Base-by-base conservation (phyloP, 1,284 basidiomycete species). In the Mycosarcoma maydis region DNA sequence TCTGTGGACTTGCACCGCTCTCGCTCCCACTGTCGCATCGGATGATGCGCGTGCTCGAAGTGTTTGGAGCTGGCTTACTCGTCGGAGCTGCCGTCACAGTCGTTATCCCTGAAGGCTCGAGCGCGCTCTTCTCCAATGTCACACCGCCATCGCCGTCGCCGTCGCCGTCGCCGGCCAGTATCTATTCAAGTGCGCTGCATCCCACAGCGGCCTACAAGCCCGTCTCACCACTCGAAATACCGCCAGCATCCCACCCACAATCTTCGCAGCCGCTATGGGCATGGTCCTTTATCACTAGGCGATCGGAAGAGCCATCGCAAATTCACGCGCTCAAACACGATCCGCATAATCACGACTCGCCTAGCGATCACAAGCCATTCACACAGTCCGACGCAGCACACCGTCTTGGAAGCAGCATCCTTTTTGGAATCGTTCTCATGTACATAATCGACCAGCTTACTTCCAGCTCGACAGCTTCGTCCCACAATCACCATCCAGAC, bases 71-170 rank as follows among this genome's bases (percentile, higher is more conserved):
- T 17, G 79, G 79, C 17, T 70, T 81, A 22, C 72, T 81, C 17
- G 62, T 78, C 23, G 79, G 79, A 30, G 79, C 79, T 20, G 74
- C 74, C 6, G 66, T 77, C 44, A 80, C 78, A 11, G 74, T 81
- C 27, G 77, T 81, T 33, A 69, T 81, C 6, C 79, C 79, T 2
- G 79, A 81, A 48, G 79, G 78, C 16, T 55, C 66, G 2, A 65
- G 39, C 27, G 46, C 74, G 6, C 52, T 75, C 23, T 73, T 72
- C 27, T 16, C 51, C 6, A 32, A 54, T 7, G 41, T 61, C 24
- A 54, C 65, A 3, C 53, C 57, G 13, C 8, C 27, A 41, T 16
- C 59, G 27, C 26, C 55, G 16, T 23, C 36, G 20, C 23, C 36
- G 19, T 16, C 59, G 27, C 26, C 55, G 16, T 23, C 36, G 20